Evolutionary conservation across 129 eudicot species (phyloP), one percentile per base, ranked within the genome.

Genomic region (Silybum marianum): DNA sequence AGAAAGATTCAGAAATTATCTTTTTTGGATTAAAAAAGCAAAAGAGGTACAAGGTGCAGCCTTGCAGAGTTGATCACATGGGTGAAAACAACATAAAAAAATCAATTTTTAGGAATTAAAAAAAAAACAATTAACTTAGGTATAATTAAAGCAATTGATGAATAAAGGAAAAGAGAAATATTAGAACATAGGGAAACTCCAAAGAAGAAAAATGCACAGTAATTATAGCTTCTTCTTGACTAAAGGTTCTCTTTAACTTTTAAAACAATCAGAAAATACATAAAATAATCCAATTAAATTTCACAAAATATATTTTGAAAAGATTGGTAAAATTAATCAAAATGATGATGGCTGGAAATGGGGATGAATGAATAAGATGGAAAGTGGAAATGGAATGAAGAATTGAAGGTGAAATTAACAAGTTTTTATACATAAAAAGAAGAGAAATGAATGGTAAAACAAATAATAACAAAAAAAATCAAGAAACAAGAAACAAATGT

Each of bases 131-230:
- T 40, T 72, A 71, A 71, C 7, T 32, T 42, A 76, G 34, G 79
- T 81, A 81, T 81, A 42, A 14, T 80, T 34, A 76, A 85, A 81
- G 85, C 79, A 85, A 7, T 9, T 67, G 79, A 80, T 77, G 66
- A 85, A 81, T 76, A 78, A 71, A 85, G 62, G 77, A 38, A 68
- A 76, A 72, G 80, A 3, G 71, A 62, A 78, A 63, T 78, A 76
- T 72, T 76, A 78, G 75, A 71, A 76, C 85, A 34, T 81, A 13
- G 88, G 88, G 78, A 85, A 84, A 75, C 88, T 77, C 78, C 85
- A 73, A 71, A 76, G 65, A 28, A 21, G 22, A 44, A 40, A 69
- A 73, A 84, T 38, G 67, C 58, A 7, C 66, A 60, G 65, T 19
- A 25, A 58, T 68, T 2, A 77, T 77, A 83, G 78, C 88, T 80